Conservation (phyloP, 2,329 filamentous ascomycete genomes). For the Aspergillus luchuensis region DNA sequence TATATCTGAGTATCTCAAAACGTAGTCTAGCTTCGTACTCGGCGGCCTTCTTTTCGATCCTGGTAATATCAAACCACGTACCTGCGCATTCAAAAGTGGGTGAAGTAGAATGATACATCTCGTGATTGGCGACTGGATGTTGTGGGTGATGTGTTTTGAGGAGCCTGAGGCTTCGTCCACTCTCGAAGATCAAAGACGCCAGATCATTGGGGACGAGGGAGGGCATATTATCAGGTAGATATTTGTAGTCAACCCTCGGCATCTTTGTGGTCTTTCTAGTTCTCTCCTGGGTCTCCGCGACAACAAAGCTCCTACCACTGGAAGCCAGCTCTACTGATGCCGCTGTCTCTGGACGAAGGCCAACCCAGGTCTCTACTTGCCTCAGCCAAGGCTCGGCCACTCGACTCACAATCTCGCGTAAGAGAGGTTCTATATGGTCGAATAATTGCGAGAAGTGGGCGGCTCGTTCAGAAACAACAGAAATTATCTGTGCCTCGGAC, state of each 20-base stretch:
- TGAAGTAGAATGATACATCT: constrained; percentile 51
- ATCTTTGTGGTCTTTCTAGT: constrained; percentile 59
- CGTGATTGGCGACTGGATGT: constrained; percentile 65
- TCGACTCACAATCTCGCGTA: constrained; percentile 66
- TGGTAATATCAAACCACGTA: constrained; percentile 68
- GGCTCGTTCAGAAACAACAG: constrained; percentile 63
- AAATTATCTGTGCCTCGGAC: constrained; percentile 64
- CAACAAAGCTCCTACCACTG: constrained; percentile 62
- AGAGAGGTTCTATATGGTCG: constrained; percentile 61
- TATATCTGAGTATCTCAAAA: constrained; percentile 42
- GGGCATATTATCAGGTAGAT: constrained; percentile 61
- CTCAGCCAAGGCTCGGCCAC: constrained; percentile 68
- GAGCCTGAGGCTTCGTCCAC: constrained; percentile 73
- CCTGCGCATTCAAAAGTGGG: constrained; percentile 69
- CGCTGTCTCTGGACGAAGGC: constrained; percentile 62
- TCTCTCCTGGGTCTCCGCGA: constrained; percentile 61
- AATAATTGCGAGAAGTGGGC: constrained; percentile 66
- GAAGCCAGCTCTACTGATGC: constrained; percentile 52
- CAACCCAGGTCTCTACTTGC: constrained; percentile 73
- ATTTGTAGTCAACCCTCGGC: constrained; percentile 64
- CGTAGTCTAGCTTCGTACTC: constrained; percentile 42
- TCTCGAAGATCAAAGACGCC: constrained; percentile 73
- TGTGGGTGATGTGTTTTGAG: constrained; percentile 69
- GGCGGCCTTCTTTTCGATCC: constrained; percentile 62
- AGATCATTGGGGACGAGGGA: constrained; percentile 71